Evolutionary conservation across 1,284 basidiomycete genomes (phyloP), one percentile per base, ranked within the genome.

Genomic region (Paramarasmius palmivorus): DNA sequence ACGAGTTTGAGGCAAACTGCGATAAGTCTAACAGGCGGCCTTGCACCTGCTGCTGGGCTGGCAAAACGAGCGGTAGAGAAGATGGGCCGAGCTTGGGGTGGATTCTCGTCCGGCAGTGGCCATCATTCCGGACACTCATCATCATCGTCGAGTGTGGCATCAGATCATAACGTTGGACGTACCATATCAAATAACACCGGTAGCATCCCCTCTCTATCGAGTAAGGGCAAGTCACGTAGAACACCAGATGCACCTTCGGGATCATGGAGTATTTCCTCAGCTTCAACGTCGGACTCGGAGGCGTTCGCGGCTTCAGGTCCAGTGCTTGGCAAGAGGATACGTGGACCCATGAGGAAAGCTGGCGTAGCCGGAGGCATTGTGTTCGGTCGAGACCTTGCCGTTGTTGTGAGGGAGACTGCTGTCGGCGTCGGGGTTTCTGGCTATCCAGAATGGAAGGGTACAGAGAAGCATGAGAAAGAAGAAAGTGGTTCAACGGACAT

Each of bases 1-100:
- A 52, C 56, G 35, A 36, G 61, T 36, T 55, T 78, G 58, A 75
- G 84, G 29, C 83, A 86, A 59, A 82, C 86, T 23, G 78, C 87
- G n/a, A 78, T 88, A 57, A 88, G 86, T 60, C 82, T 90, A 69
- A 79, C 84, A 1, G 77, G 76, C 49, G 79, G 83, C 36, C 73
- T 88, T 52, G 83, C 81, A 2, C 84, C 86, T 34, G 84, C 85
- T 25, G 84, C 85, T 22, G 86, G 85, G 8, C 73, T 87, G n/a
- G 88, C 87, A 17, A 86, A 84, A 60, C 80, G 84, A 57, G 88
- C 88, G 2, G 86, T 87, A 4, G 87, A 90, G 69, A 86, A 81
- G 65, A 83, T 91, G 71, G 83, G 84, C 45, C 78, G 82, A 49
- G 82, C 82, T 36, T 82, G 77, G 74, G 81, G 79, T 53, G 73